Conservation (phyloP, 139 green algal species). For the Mesotaenium endlicherianum region DNA sequence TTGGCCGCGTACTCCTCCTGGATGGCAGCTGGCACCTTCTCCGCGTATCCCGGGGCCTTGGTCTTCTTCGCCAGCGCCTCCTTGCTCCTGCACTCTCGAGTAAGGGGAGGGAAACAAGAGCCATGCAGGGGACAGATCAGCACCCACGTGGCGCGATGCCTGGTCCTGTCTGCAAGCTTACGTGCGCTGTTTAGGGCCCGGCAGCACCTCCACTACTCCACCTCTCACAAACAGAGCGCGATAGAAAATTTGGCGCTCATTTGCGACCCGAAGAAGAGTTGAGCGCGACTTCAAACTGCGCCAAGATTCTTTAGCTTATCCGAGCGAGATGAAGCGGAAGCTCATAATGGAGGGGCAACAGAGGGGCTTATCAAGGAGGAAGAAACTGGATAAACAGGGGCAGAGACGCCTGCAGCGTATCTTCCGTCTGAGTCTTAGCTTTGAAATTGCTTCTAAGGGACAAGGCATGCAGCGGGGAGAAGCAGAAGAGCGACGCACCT, state of each 20-base stretch:
- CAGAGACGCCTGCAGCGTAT: neutral
- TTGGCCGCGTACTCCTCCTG: slow-evolving; percentile 53
- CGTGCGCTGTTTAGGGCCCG: neutral
- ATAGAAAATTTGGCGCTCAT: neutral
- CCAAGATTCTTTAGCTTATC: neutral
- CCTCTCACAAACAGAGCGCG: neutral
- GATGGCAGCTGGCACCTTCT: slow-evolving; percentile 53
- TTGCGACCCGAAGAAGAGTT: neutral
- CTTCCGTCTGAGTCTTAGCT: neutral
- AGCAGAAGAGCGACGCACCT: neutral
- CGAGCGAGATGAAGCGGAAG: neutral
- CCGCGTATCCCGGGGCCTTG: slow-evolving; percentile 43
- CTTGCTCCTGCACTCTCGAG: slow-evolving; percentile 11
- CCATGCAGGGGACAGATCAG: neutral
- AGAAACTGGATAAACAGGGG: neutral
- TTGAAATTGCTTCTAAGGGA: neutral
- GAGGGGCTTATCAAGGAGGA: neutral
- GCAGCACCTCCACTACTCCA: neutral
- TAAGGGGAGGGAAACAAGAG: neutral
- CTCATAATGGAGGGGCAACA: neutral
- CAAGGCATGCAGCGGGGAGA: neutral
- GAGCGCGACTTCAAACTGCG: neutral
- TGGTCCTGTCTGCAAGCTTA: neutral
- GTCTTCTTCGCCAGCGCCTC: slow-evolving; percentile 54
- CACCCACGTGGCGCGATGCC: too few relatives aligned